phyloP scores from a whole-genome alignment of 1,284 basidiomycete genomes.

The Clitocybe nebularis region DNA sequence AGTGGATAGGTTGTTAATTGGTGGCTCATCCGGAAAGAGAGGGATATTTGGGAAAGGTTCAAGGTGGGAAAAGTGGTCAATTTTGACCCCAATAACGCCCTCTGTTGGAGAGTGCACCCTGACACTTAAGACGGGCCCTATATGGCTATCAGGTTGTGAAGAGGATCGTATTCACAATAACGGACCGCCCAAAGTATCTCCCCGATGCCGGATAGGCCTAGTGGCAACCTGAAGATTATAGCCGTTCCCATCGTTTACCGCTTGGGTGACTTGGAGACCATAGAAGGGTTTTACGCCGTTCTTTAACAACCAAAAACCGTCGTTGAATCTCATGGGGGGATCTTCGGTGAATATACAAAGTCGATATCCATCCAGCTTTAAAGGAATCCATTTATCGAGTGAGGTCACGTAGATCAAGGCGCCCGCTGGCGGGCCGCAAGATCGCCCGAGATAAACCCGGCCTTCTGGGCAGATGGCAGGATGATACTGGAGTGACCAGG shows the following conservation, averaged over 20 bases:
- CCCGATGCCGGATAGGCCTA: conserved; percentile 60
- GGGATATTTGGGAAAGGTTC: conserved; percentile 48
- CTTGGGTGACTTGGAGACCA: conserved; percentile 51
- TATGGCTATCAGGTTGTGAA: conserved; percentile 4
- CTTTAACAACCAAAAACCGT: conserved; percentile 70
- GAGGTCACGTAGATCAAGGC: too few relatives aligned
- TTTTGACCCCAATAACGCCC: conserved; percentile 61
- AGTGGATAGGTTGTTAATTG: conserved; percentile 41
- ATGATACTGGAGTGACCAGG: too few relatives aligned
- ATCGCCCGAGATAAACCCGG: neutral
- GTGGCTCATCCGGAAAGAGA: conserved; percentile 59
- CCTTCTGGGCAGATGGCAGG: neutral
- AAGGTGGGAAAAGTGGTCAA: conserved; percentile 54
- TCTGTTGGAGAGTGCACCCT: conserved; percentile 62
- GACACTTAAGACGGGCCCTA: conserved; percentile 57
- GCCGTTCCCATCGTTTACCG: conserved; percentile 38
- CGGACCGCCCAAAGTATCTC: conserved; percentile 64
- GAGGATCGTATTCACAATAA: conserved; percentile 3
- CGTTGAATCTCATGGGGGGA: conserved; percentile 45
- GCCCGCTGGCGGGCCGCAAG: neutral
- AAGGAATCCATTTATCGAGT: too few relatives aligned
- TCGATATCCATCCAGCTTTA: too few relatives aligned
- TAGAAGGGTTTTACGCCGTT: conserved; percentile 60
- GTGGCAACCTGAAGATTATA: conserved; percentile 62
- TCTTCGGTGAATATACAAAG: neutral